A percentile compares a stretch with the other conserved stretches of the same genome.
phyloP scores from a whole-genome alignment of 306 rosid species.

The Citrullus mucosospermus region DNA sequence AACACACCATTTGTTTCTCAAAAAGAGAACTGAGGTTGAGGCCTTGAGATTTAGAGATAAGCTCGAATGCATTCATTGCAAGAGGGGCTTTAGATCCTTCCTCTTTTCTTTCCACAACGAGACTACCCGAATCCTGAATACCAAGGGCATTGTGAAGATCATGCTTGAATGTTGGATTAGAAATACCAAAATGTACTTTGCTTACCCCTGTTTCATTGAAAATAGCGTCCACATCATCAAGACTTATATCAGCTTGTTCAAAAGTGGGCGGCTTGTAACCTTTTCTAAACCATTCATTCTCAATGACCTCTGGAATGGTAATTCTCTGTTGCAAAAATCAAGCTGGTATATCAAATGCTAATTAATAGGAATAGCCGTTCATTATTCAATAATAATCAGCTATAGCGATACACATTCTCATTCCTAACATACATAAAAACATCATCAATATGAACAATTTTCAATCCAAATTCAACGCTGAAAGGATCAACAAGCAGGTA shows the following conservation, averaged over 20 bases:
- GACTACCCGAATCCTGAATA: conserved; percentile 45
- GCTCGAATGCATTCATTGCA: conserved; percentile 93
- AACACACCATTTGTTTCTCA: conserved; percentile 85
- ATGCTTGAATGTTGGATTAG: not conserved
- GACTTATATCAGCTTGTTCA: conserved; percentile 69
- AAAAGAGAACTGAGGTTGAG: conserved; percentile 81
- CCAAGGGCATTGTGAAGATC: not conserved
- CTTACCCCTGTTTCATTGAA: conserved; percentile 52
- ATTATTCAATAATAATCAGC: not conserved
- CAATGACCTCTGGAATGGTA: conserved; percentile 64
- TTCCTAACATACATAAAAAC: not conserved
- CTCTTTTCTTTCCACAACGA: conserved; percentile 71
- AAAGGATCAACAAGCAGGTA: not conserved
- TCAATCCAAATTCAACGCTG: not conserved
- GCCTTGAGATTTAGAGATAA: conserved; percentile 88
- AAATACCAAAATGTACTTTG: conserved; percentile 3
- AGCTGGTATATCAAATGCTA: not conserved
- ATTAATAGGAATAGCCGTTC: not conserved
- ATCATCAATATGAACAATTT: not conserved
- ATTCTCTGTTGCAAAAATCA: conserved; percentile 53
- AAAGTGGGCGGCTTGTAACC: conserved; percentile 78
- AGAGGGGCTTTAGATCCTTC: conserved; percentile 45
- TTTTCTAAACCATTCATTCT: conserved; percentile 95
- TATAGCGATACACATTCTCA: not conserved
- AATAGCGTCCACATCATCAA: conserved; percentile 68